Base-by-base conservation (phyloP, 2,329 filamentous ascomycete genomes). In the Trichoderma atroviride region DNA sequence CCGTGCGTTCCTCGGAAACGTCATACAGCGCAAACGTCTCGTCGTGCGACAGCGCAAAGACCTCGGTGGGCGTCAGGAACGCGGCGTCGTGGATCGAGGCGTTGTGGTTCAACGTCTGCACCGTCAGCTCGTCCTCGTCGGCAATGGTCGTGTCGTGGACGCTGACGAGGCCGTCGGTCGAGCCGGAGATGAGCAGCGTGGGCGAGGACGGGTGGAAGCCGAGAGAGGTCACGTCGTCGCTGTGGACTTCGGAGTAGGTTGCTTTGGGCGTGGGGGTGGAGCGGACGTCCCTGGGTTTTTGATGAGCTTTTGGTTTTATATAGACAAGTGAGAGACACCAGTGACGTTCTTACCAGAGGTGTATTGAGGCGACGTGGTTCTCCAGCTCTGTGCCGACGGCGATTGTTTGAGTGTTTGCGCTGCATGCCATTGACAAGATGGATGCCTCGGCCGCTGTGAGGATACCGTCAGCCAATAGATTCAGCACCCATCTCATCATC, bases 161-260 rank as follows among this genome's bases (percentile, higher is more conserved):
- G 75, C 92, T 94, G 74, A 95, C 86, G 1, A 95, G 86, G 7
- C 92, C 92, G 79, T 96, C 92, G 16, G 92, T 95, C 47, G 91
- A 93, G 55, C 91, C 91, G 1, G 91, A 93, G 13, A 95, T 83
- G 6, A 95, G 85, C 19, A 92, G 81, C 56, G 86, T 83, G 0
- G 87, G 83, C 60, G 86, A 82, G 3, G 79, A 81, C 0, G 89
- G 89, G 78, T 92, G 89, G 74, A 89, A 89, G 75, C 74, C 70
- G 2, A 83, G 78, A 16, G 89, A 86, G 40, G 89, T 91, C 59
- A 91, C 82, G 77, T 91, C 89, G 78, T 91, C 89, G 74, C 87
- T 89, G 78, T 91, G 89, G 37, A 89, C 84, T 74, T 91, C 88
- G 61, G 86, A 83, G 77, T 91, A 91, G 71, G 86, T 82, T 55